A percentile compares a stretch with the other conserved stretches of the same genome.
Conservation (phyloP, 495 filamentous ascomycete species). For the Podospora anserina region DNA sequence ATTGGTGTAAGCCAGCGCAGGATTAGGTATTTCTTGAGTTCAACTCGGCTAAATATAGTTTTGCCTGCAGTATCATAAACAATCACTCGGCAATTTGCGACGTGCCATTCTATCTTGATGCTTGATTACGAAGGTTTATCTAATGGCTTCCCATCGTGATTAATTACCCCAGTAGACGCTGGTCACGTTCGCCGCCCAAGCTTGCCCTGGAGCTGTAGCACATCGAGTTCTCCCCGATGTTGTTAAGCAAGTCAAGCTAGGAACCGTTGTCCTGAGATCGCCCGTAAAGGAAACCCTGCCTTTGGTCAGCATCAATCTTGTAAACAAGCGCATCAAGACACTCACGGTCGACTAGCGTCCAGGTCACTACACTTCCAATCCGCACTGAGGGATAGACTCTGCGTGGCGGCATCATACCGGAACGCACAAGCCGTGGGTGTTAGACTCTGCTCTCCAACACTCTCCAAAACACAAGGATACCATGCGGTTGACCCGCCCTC, state of each 20-base stretch:
- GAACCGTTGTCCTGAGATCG: slow-evolving; percentile 12
- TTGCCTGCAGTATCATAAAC: too few species aligned
- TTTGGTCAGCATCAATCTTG: not conserved
- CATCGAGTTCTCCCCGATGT: slow-evolving; percentile 7
- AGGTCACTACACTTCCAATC: slow-evolving; percentile 32
- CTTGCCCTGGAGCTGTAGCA: not conserved
- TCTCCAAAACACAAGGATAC: slow-evolving; percentile 25
- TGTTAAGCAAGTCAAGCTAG: slow-evolving; percentile 10
- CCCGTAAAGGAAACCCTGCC: slow-evolving; percentile 15
- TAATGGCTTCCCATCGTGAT: not conserved
- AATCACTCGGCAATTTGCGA: not conserved
- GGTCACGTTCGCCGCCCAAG: slow-evolving; percentile 16
- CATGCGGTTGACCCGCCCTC: slow-evolving; percentile 15
- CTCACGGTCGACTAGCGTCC: slow-evolving; percentile 28
- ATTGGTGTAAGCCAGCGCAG: too few species aligned
- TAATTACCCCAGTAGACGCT: not conserved
- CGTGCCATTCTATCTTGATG: not conserved
- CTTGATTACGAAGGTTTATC: not conserved
- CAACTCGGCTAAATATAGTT: too few species aligned
- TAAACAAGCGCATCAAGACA: not conserved
- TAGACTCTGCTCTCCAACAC: slow-evolving; percentile 16
- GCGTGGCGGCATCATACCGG: slow-evolving; percentile 14
- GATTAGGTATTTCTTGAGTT: too few species aligned
- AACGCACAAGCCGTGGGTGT: slow-evolving; percentile 25
- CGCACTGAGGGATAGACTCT: slow-evolving; percentile 19